These are phyloP conservation scores for Trichophyton simii DNA, from an alignment of 2,329 filamentous ascomycete genomes.

Conservation along the genomic window DNA sequence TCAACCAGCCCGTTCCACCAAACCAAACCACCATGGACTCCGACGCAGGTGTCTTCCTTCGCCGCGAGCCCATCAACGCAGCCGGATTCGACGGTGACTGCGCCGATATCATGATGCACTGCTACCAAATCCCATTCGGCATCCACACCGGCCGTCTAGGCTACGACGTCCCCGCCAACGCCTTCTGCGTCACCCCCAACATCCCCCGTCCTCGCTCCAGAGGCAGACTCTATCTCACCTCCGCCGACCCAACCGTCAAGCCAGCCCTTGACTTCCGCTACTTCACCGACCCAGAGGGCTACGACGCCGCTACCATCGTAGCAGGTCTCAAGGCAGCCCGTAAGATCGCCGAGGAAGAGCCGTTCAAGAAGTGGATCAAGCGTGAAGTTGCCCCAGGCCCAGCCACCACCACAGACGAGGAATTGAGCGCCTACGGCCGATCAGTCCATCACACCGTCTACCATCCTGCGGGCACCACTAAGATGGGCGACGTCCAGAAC, in stretches of 20 bases:
- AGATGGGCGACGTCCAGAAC: slow-evolving; percentile 64
- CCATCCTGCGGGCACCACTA: slow-evolving; percentile 77
- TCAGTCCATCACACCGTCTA: slow-evolving; percentile 79
- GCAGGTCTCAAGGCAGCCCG: slow-evolving; percentile 66
- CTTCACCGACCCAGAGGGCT: slow-evolving; percentile 76
- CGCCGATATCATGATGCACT: slow-evolving; percentile 90
- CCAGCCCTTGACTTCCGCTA: slow-evolving; percentile 79
- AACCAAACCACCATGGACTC: slow-evolving; percentile 87
- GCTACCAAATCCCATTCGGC: slow-evolving; percentile 88
- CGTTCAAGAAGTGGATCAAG: slow-evolving; percentile 75
- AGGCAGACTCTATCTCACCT: slow-evolving; percentile 65
- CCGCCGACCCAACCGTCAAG: slow-evolving; percentile 61
- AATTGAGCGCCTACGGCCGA: slow-evolving; percentile 68
- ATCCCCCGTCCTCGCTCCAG: slow-evolving; percentile 71
- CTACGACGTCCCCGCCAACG: slow-evolving; percentile 57
- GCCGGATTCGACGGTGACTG: slow-evolving; percentile 58
- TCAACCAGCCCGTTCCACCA: slow-evolving; percentile 61
- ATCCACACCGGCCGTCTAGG: slow-evolving; percentile 73
- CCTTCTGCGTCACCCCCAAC: slow-evolving; percentile 89
- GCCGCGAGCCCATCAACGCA: slow-evolving; percentile 60
- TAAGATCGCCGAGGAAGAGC: slow-evolving; percentile 58
- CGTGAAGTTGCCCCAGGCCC: slow-evolving; percentile 69
- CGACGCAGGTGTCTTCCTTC: slow-evolving; percentile 77
- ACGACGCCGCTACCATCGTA: slow-evolving; percentile 71
- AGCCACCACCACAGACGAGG: slow-evolving; percentile 61